Conservation (phyloP, 768 basidiomycete genomes). For the Russula olivacea region DNA sequence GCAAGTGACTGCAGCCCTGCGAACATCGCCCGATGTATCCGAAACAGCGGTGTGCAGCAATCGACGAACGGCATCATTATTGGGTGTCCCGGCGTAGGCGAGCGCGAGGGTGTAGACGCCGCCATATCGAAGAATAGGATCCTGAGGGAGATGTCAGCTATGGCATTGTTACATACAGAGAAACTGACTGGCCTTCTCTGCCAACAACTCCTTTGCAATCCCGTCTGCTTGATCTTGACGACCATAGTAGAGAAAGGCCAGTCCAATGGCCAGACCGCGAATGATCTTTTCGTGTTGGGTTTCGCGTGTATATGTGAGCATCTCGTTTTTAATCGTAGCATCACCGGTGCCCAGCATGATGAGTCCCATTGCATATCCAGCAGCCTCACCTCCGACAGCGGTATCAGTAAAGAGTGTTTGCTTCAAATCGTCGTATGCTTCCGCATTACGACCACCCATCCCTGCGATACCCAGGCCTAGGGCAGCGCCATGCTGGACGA, state of each 20-base stretch:
- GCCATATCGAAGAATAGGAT: slow-evolving; percentile 94
- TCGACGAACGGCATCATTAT: slow-evolving; percentile 88
- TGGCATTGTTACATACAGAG: neutral
- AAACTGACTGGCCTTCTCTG: slow-evolving; percentile 73
- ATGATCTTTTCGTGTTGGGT: slow-evolving; percentile 99
- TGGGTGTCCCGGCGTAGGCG: slow-evolving; percentile 93
- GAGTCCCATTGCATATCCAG: slow-evolving; percentile 96
- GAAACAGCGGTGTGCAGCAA: slow-evolving; percentile 96
- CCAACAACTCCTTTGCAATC: slow-evolving; percentile 69
- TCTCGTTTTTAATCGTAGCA: slow-evolving; percentile 76
- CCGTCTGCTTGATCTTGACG: slow-evolving; percentile 87
- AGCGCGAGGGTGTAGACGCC: slow-evolving; percentile 95
- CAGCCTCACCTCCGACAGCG: slow-evolving; percentile 91
- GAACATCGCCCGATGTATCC: slow-evolving; percentile 95
- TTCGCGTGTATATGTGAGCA: slow-evolving; percentile 93
- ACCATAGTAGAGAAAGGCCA: slow-evolving; percentile 89
- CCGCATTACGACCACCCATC: slow-evolving; percentile 85
- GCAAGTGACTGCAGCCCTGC: slow-evolving; percentile 92
- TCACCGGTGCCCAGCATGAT: slow-evolving; percentile 96
- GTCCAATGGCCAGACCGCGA: slow-evolving; percentile 86
- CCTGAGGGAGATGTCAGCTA: slow-evolving; percentile 43
- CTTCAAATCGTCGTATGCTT: slow-evolving; percentile 89
- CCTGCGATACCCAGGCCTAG: slow-evolving; percentile 94
- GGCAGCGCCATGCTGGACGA: slow-evolving; percentile 96
- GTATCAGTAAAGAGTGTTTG: slow-evolving; percentile 87